Evolutionary conservation across 805 yeast species (phyloP).

Genomic region (Zygosaccharomyces bailii): DNA sequence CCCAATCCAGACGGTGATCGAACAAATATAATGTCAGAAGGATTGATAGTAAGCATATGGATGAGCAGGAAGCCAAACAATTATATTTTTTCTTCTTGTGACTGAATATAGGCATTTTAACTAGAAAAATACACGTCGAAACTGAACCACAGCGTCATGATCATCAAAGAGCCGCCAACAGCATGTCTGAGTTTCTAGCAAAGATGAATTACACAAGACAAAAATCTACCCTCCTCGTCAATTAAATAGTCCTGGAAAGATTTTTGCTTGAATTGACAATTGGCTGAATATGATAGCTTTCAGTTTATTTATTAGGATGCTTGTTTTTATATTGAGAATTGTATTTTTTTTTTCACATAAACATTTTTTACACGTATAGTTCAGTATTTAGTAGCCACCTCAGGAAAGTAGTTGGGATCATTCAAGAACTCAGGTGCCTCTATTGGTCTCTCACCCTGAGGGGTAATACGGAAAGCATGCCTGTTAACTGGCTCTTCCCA

Average conservation of each 20-base stretch:
- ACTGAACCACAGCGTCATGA: no score
- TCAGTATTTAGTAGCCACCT: slow-evolving; percentile 4
- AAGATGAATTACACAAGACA: no score
- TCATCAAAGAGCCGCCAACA: no score
- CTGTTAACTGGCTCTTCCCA: slow-evolving; percentile 64
- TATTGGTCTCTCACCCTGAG: slow-evolving; percentile 69
- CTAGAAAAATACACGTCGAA: no score
- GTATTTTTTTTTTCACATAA: background rate
- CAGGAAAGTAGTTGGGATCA: slow-evolving; percentile 10
- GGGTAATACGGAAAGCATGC: slow-evolving; percentile 69
- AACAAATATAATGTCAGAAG: background rate
- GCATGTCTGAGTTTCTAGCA: no score
- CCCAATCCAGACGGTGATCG: background rate
- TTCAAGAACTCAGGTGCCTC: slow-evolving; percentile 42
- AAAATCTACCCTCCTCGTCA: no score
- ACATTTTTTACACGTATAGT: background rate
- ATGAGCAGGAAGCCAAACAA: no score
- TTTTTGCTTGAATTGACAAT: no score
- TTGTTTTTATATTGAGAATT: background rate
- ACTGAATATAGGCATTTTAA: no score
- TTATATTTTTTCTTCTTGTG: no score
- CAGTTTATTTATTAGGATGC: background rate
- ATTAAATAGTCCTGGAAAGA: no score
- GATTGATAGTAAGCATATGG: background rate
- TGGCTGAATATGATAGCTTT: no score